phyloP scores from a whole-genome alignment of 176 grass and related monocot species.

The Zea luxurians region DNA sequence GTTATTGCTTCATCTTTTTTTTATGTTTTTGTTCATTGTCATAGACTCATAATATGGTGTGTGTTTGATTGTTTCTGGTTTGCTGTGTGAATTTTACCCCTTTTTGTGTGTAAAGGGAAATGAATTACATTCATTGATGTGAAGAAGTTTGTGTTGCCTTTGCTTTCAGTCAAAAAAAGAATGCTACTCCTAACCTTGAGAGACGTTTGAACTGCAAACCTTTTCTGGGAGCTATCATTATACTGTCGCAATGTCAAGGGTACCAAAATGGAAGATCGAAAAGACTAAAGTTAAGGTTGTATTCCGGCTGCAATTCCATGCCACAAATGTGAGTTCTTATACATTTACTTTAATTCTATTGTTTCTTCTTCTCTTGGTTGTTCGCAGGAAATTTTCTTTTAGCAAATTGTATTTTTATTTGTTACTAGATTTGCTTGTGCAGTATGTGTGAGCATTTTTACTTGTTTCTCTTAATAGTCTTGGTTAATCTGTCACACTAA shows the following conservation, averaged over 20 bases:
- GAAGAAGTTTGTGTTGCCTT: slow-evolving; percentile 17
- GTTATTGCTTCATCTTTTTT: slow-evolving; percentile 16
- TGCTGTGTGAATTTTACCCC: background rate
- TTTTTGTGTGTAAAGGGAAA: background rate
- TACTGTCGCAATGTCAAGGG: slow-evolving; percentile 74
- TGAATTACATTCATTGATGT: slow-evolving; percentile 1
- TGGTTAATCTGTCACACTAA: background rate
- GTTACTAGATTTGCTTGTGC: slow-evolving; percentile 23
- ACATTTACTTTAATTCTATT: slow-evolving; percentile 28
- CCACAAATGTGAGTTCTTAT: slow-evolving; percentile 79
- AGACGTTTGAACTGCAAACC: slow-evolving; percentile 36
- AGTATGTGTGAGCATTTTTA: background rate
- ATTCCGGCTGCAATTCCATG: slow-evolving; percentile 95
- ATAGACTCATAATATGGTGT: background rate
- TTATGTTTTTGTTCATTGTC: background rate
- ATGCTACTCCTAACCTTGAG: slow-evolving; percentile 31
- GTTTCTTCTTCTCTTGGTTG: slow-evolving; percentile 36
- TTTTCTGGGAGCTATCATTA: slow-evolving; percentile 45
- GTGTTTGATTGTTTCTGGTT: slow-evolving; percentile 11
- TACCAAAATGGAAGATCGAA: slow-evolving; percentile 95
- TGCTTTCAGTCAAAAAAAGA: slow-evolving; percentile 40
- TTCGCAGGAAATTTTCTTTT: slow-evolving; percentile 5
- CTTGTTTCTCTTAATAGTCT: slow-evolving; percentile 4
- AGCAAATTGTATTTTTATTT: slow-evolving; percentile 8
- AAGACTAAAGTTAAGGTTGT: slow-evolving; percentile 98